Evolutionary conservation across 306 rosid species (phyloP).

Genomic region (Purshia tridentata): DNA sequence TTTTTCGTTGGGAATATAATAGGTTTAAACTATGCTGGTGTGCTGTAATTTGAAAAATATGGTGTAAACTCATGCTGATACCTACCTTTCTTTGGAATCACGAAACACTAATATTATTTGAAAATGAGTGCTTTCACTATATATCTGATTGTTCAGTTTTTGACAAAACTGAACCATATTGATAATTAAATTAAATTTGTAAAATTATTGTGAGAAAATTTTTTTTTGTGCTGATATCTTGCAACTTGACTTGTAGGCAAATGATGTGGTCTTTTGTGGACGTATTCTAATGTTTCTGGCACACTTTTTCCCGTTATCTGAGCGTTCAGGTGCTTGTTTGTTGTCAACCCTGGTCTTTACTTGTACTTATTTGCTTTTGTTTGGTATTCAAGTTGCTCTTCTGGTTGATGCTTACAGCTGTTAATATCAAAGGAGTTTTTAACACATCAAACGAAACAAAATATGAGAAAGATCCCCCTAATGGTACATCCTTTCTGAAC

Average conservation of each 20-base stretch:
- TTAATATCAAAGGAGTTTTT: conserved; percentile 95
- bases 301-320: conserved; percentile 91
- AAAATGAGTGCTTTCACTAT: background rate
- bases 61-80: background rate
- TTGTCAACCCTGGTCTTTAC: conserved; percentile 17
- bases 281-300: conserved; percentile 97
- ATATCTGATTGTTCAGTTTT: background rate
- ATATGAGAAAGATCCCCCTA: conserved; percentile 87
- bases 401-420: conserved; percentile 57
- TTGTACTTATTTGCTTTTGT: conserved; percentile 23
- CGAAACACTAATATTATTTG: background rate
- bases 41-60: background rate
- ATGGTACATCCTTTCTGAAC: conserved; percentile 46
- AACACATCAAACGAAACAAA: conserved; percentile 96
- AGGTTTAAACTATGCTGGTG: background rate
- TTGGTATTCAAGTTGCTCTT: conserved; percentile 17
- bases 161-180: background rate
- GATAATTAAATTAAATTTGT: conserved; percentile 1
- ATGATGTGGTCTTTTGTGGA: conserved; percentile 95
- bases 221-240: conserved; percentile 14
- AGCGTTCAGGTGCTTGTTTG: conserved; percentile 73
- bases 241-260: conserved; percentile 54
- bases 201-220: background rate
- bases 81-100: background rate
- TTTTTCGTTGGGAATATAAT: background rate